Evolutionary conservation across 345 rosid genomes (phyloP).

Genomic region (Nasturtium officinale): DNA sequence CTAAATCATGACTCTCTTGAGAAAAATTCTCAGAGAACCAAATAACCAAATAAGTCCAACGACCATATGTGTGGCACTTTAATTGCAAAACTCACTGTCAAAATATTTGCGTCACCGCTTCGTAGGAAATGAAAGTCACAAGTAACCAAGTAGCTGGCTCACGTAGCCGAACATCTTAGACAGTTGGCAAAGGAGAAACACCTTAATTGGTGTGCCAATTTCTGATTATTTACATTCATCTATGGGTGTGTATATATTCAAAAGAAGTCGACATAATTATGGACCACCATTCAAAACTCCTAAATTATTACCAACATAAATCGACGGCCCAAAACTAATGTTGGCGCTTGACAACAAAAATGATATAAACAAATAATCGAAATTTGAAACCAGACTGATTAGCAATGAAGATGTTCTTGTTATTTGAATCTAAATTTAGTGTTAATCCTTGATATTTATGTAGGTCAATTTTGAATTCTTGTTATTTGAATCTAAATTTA

Average conservation of each 20-base stretch:
- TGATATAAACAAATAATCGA: neutral
- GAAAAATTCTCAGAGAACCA: no score
- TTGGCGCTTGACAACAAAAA: neutral
- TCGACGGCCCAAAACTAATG: conserved; percentile 5
- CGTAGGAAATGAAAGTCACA: neutral
- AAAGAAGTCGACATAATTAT: conserved; percentile 22
- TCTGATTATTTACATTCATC: neutral
- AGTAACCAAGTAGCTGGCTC: neutral
- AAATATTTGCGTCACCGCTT: conserved; percentile 4
- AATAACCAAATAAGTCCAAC: no score
- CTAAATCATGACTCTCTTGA: no score
- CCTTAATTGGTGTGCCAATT: conserved; percentile 3
- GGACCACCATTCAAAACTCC: conserved; percentile 27
- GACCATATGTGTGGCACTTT: no score
- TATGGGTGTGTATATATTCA: neutral
- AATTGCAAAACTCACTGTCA: neutral
- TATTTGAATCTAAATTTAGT: neutral
- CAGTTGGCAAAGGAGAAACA: conserved; percentile 4
- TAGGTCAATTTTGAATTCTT: no score
- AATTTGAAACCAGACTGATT: neutral
- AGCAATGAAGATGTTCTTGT: neutral
- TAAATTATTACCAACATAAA: conserved; percentile 29
- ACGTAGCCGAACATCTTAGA: neutral
- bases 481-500: neutral
- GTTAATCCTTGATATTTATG: no score